phyloP scores from a whole-genome alignment of 331 rosid species.

The Arachis monticola region DNA sequence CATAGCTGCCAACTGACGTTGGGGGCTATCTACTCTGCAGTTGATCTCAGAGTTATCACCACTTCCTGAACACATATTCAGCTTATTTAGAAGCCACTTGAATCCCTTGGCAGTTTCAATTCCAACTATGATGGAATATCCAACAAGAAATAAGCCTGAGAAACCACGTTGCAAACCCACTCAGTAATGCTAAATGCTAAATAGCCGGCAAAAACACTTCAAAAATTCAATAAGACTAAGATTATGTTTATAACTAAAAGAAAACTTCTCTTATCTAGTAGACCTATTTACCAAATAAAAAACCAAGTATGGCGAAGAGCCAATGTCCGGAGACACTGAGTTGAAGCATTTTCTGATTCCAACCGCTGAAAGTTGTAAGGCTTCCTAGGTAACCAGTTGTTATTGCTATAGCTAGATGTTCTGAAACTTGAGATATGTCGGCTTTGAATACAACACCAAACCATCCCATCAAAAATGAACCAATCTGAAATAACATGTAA shows the following conservation, averaged over 20 bases:
- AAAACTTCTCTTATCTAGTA: background rate
- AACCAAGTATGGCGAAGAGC: slow-evolving; percentile 46
- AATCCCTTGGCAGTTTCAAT: slow-evolving; percentile 70
- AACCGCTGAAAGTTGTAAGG: slow-evolving; percentile 46
- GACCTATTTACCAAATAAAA: slow-evolving; percentile 55
- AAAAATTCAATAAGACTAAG: background rate
- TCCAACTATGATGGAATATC: slow-evolving; percentile 35
- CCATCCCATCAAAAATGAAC: slow-evolving; percentile 51
- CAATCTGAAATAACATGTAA: slow-evolving; percentile 48
- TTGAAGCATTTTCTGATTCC: background rate
- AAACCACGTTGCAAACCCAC: background rate
- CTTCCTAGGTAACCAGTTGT: slow-evolving; percentile 72
- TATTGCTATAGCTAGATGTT: slow-evolving; percentile 61
- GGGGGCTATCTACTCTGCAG: slow-evolving; percentile 48
- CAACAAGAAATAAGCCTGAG: slow-evolving; percentile 67
- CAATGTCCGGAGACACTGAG: background rate
- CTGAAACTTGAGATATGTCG: slow-evolving; percentile 55
- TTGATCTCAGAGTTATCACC: slow-evolving; percentile 34
- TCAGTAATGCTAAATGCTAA: background rate
- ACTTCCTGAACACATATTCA: slow-evolving; percentile 30
- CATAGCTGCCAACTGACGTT: slow-evolving; percentile 47
- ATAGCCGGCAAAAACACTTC: background rate
- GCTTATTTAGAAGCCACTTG: slow-evolving; percentile 47
- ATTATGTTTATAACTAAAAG: background rate
- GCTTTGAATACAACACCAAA: slow-evolving; percentile 57